Percentiles rank a stretch among this genome's conserved stretches.
These are phyloP conservation scores for Fraxinus paxiana DNA, from an alignment of 305 asterid genomes.

Conservation along the genomic window DNA sequence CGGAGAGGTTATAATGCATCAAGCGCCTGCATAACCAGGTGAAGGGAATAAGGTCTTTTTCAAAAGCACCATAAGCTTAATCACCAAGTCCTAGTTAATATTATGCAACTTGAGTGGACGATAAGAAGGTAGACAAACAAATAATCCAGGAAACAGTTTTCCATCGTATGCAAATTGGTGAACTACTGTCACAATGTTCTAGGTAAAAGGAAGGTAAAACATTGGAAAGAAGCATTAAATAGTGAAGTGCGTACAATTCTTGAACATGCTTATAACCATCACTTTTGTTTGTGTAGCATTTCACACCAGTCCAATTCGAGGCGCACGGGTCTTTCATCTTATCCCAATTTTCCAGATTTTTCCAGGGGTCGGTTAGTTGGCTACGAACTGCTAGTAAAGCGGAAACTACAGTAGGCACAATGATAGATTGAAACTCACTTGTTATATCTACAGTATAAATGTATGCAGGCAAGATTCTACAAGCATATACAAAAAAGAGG, in stretches of 20 bases:
- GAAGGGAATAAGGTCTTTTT: background rate
- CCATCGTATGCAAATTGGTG: background rate
- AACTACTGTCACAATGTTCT: background rate
- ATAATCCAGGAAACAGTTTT: background rate
- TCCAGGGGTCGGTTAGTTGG: constrained; percentile 33
- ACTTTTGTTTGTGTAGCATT: constrained; percentile 22
- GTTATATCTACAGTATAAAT: background rate
- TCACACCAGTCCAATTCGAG: constrained; percentile 45
- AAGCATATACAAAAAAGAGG: background rate
- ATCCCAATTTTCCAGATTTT: constrained; percentile 40
- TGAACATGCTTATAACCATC: constrained; percentile 52
- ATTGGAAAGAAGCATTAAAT: background rate
- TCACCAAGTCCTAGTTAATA: background rate
- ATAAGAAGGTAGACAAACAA: background rate
- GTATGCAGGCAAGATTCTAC: background rate
- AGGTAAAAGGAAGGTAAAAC: background rate
- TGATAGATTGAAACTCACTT: background rate
- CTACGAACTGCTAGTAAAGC: constrained; percentile 46
- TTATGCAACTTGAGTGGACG: background rate
- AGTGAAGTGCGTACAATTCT: constrained; percentile 42
- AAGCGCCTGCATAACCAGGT: constrained; percentile 40
- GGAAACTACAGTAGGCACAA: constrained; percentile 28
- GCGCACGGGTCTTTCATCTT: constrained; percentile 47
- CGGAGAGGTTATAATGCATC: constrained; percentile 40
- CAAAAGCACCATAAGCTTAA: background rate